Percentiles rank a stretch among this genome's conserved stretches.
phyloP scores from a whole-genome alignment of 106 monocot genomes.

The Phalaenopsis equestris region DNA sequence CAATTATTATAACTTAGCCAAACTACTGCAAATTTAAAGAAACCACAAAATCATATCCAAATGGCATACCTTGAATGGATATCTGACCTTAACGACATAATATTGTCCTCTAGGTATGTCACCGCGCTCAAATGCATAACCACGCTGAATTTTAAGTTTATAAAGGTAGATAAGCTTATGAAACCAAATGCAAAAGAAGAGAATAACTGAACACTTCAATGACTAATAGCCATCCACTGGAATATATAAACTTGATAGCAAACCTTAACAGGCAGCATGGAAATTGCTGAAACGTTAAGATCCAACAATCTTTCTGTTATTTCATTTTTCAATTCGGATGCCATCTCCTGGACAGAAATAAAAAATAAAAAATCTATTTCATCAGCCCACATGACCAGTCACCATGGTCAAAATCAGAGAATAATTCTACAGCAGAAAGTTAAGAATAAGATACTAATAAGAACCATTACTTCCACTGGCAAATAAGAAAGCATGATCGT shows the following conservation, averaged over 20 bases:
- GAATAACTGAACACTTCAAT: background rate
- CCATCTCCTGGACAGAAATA: constrained; percentile 53
- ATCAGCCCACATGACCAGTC: background rate
- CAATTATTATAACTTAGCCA: constrained; percentile 1
- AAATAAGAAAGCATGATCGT: background rate
- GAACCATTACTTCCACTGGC: background rate
- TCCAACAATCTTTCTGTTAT: constrained; percentile 55
- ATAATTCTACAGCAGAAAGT: background rate
- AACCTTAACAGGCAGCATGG: constrained; percentile 90
- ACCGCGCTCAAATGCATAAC: constrained; percentile 79
- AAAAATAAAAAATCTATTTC: background rate
- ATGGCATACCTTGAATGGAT: constrained; percentile 76
- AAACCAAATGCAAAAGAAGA: background rate
- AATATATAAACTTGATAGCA: background rate
- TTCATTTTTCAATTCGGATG: constrained; percentile 73
- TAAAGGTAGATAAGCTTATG: background rate
- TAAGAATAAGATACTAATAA: background rate
- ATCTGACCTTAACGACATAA: constrained; percentile 84
- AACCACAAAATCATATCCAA: background rate
- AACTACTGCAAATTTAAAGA: background rate
- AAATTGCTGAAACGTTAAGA: constrained; percentile 70
- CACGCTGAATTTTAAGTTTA: constrained; percentile 37
- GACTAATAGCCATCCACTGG: background rate
- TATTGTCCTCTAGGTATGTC: constrained; percentile 75
- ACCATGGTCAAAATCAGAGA: background rate